Base-by-base conservation (phyloP, 257 asterid genomes). In the Haberlea rhodopensis region DNA sequence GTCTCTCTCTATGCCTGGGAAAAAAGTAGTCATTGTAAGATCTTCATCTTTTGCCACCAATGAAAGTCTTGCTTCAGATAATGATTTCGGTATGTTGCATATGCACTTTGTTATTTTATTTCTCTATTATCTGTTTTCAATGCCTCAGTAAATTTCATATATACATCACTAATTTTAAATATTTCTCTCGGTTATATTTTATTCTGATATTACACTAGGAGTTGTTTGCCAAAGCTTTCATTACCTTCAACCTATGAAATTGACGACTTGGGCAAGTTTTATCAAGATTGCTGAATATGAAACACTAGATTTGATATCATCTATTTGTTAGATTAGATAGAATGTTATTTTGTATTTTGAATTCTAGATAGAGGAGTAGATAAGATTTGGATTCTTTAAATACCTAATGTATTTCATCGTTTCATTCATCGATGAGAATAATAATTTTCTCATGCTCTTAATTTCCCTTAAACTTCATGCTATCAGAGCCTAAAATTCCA, bases 1-100 rank as follows among this genome's bases (percentile, higher is more conserved):
- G 83, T 94, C 99, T 13, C 88, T 85, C 19, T 92, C 99, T 53
- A 85, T 83, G 49, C 97, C 97, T 5, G 89, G 86, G 72, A 84
- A 81, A 75, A 85, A 71, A 62, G 23, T 70, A 49, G 68, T 94
- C 56, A 90, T 94, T 48, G 87, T 94, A 51, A 83, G 97, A 79
- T 86, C 95, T 51, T 43, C 78, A 52, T 90, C 96, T 48, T 86
- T 87, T 69, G 73, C 85, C 53, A 60, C 78, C 64, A 79, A 80
- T 2, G 88, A 77, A 79, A 82, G 72, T 76, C 78, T 72, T 62
- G 76, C 71, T 78, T 71, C 85, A 43, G 82, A 72, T 63, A 29
- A 78, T 60, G 85, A 77, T 66, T 74, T 67, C 13, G 99, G 97
- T 92, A 89, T 53, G 90, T 66, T 72, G 23, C 52, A 24, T 70